Evolutionary conservation across 768 basidiomycete species (phyloP).

Genomic region (Boletus edulis): DNA sequence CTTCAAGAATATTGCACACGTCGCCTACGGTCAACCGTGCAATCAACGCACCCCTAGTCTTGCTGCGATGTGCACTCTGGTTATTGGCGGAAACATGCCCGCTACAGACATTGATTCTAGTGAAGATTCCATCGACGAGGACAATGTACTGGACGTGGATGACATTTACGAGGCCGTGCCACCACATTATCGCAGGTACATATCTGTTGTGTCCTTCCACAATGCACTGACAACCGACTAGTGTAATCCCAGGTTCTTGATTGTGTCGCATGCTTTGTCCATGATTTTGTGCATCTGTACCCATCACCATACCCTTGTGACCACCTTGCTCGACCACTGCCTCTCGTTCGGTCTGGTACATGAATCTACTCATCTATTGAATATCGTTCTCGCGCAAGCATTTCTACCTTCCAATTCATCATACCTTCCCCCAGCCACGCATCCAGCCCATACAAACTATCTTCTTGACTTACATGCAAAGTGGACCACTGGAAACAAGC

Average conservation of each 20-base stretch:
- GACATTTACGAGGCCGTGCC: constrained; percentile 54
- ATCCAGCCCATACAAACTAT: constrained; percentile 46
- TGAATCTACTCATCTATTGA: constrained; percentile 45
- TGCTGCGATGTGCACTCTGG: constrained; percentile 44
- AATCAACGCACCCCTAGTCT: constrained; percentile 34
- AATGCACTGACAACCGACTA: constrained; percentile 11
- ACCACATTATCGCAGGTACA: constrained; percentile 48
- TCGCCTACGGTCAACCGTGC: constrained; percentile 25
- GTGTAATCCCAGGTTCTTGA: constrained; percentile 37
- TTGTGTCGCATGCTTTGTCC: constrained; percentile 52
- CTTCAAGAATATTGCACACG: constrained; percentile 50
- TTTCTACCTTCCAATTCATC: constrained; percentile 27
- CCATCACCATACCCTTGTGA: constrained; percentile 48
- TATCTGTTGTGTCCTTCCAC: not conserved
- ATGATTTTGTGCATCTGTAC: constrained; percentile 45
- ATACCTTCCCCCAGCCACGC: constrained; percentile 34
- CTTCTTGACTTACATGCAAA: constrained; percentile 42
- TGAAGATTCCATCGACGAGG: constrained; percentile 24
- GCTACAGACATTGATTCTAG: constrained; percentile 16
- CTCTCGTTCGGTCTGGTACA: constrained; percentile 40
- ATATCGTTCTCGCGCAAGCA: constrained; percentile 39
- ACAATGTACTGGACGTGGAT: constrained; percentile 29
- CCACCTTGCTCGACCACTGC: constrained; percentile 49
- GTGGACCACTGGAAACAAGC: constrained; percentile 32
- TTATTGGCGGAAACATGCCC: constrained; percentile 48